phyloP scores from a whole-genome alignment of 192 early-diverging fungal genomes.

The Glomus cerebriforme region DNA sequence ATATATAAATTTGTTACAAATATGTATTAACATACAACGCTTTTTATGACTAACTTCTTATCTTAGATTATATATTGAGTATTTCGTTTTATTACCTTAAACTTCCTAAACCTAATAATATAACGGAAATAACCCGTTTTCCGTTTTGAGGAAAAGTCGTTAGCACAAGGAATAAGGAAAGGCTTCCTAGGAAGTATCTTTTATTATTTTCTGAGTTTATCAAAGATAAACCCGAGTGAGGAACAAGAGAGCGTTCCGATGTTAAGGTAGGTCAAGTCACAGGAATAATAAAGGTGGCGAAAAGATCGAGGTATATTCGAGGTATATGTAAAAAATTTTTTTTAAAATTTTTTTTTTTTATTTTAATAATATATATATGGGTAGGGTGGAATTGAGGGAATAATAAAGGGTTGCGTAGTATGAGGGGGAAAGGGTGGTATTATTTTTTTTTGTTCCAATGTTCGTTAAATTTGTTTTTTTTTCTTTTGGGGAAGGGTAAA shows the following conservation, averaged over 20 bases:
- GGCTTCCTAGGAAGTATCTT: background rate
- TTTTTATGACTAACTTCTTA: background rate
- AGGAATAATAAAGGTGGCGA: background rate
- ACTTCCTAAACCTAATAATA: background rate
- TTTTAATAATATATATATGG: background rate
- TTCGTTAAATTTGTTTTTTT: slow-evolving; percentile 23
- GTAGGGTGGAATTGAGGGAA: background rate
- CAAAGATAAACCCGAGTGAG: slow-evolving; percentile 17
- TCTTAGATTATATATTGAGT: too few species aligned
- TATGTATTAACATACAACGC: background rate
- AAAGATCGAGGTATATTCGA: slow-evolving; percentile 14
- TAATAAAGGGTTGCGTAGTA: background rate
- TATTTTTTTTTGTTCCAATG: slow-evolving; percentile 9
- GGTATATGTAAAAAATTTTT: background rate
- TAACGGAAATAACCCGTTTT: background rate
- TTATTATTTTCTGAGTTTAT: slow-evolving; percentile 9
- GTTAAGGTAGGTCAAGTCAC: background rate
- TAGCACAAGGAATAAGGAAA: slow-evolving; percentile 5
- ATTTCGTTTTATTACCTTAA: background rate
- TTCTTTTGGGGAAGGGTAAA: slow-evolving; percentile 3
- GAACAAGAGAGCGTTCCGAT: slow-evolving; percentile 9
- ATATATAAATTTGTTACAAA: background rate
- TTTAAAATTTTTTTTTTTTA: slow-evolving; percentile 12
- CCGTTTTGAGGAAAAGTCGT: background rate
- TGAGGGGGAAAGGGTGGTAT: background rate